Base-by-base conservation (phyloP, 371 early-diverging fungal species). In the Mucor plumbeus region DNA sequence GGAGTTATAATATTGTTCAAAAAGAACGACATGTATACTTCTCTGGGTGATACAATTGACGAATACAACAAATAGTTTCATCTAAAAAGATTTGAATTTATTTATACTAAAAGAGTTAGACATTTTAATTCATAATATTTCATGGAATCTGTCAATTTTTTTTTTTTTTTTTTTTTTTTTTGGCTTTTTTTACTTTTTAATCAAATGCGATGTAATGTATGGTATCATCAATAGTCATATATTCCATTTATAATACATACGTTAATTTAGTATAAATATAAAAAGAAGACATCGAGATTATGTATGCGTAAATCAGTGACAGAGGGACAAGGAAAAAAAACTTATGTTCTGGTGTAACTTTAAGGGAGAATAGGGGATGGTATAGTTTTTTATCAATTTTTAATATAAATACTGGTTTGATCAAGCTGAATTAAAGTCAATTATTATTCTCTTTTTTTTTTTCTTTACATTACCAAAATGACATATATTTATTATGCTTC, bases 401-500 rank as follows among this genome's bases (percentile, higher is more conserved):
- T 13, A 7, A 26, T 50, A 63, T 50, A 63, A 63, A 53, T 39
- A 63, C 55, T 34, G 53, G 19, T 31, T 38, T 31, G 35, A 26
- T 26, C 19, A 10, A 55, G 13, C 33, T 55, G 53, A 35, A 56
- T 43, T n/a, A 14, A 44, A 36, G 21, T 47, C 58, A 33, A 36
- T 4, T 15, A 55, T 31, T 10, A 38, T 26, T 43, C 19, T 43
- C 31, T 61, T 31, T 40, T 54, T 14, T 17, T 4, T 39, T 8
- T 58, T 17, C 21, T 1, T 47, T 21, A 14, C 36, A 55, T 19
- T 19, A 21, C 8, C 26, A 55, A 58, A 47, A 70, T 70, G 70
- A 40, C 70, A 60, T 76, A 81, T 64, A 7, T 77, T 26, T 72
- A 67, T 60, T 79, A 77, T 65, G 73, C 85, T 7, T 68, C 80